A percentile compares a stretch with the other conserved stretches of the same genome.
Conservation (phyloP, 179 eudicot genomes). For the Spinacia oleracea region DNA sequence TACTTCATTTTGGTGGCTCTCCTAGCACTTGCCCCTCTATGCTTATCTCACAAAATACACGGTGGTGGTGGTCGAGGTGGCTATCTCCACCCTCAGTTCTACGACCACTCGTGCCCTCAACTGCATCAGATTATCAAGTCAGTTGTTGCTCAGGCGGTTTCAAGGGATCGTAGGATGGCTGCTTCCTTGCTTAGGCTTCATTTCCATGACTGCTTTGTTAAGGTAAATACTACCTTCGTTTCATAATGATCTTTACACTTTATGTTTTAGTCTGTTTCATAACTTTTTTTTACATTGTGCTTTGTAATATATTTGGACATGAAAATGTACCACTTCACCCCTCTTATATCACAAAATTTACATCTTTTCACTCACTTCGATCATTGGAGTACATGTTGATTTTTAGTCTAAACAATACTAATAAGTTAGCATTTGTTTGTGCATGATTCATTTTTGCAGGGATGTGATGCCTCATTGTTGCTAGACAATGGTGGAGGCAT, state of each 20-base stretch:
- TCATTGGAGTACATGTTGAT: background rate
- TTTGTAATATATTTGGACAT: too few relatives aligned
- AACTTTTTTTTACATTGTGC: too few relatives aligned
- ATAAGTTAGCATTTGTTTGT: background rate
- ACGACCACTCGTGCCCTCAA: conserved; percentile 71
- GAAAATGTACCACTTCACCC: too few relatives aligned
- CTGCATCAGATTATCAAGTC: conserved; percentile 57
- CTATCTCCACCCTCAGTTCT: conserved; percentile 78
- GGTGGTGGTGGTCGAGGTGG: conserved; percentile 29
- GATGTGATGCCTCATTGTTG: conserved; percentile 91
- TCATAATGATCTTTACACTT: too few relatives aligned
- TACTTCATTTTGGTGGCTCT: conserved; percentile 30
- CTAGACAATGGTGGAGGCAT: conserved; percentile 62
- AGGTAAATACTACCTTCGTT: too few relatives aligned
- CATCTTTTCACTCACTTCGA: too few relatives aligned
- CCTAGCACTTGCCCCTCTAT: conserved; percentile 43
- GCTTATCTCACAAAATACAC: conserved; percentile 34
- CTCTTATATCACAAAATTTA: too few relatives aligned
- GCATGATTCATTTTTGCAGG: conserved; percentile 38
- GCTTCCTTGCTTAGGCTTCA: conserved; percentile 79
- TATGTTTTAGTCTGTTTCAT: too few relatives aligned
- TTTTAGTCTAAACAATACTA: background rate
- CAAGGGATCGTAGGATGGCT: conserved; percentile 74
- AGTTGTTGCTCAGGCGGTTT: conserved; percentile 70
- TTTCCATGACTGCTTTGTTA: conserved; percentile 91